A percentile compares a stretch with the other conserved stretches of the same genome.
phyloP scores from a whole-genome alignment of 1,284 basidiomycete genomes.

The Polyporus tsugae region DNA sequence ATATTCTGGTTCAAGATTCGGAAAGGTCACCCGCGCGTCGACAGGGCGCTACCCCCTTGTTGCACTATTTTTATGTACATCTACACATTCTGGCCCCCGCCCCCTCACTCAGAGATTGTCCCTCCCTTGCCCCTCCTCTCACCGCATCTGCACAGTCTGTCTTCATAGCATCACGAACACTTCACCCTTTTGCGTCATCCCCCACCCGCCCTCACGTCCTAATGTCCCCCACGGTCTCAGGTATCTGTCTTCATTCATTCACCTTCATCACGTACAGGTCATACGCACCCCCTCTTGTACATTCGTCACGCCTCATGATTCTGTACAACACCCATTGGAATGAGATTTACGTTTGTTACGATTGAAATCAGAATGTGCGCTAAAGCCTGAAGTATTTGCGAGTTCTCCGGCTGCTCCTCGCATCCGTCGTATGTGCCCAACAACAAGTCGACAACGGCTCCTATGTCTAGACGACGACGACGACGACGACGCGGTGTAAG shows the following conservation, averaged over 20 bases:
- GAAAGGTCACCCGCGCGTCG: constrained; percentile 10
- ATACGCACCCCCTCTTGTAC: constrained; percentile 26
- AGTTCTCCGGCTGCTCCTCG: no score
- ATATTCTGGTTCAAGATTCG: constrained; percentile 18
- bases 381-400: not conserved
- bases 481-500: no score
- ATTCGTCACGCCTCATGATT: constrained; percentile 26
- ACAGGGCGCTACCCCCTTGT: constrained; percentile 19
- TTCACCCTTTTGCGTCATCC: constrained; percentile 4
- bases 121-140: constrained; percentile 2
- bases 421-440: no score
- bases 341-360: constrained; percentile 31
- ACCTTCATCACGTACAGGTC: constrained; percentile 32
- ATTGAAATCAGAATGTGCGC: not conserved
- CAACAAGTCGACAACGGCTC: not conserved
- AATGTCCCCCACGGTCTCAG: constrained; percentile 12
- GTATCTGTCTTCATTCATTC: constrained; percentile 17
- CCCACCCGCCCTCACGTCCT: not conserved
- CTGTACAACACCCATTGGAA: constrained; percentile 24
- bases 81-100: constrained; percentile 11
- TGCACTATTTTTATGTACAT: constrained; percentile 36
- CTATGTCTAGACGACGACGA: no score
- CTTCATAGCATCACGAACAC: constrained; percentile 25
- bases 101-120: not conserved
- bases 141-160: constrained; percentile 18